Base-by-base conservation (phyloP, 179 eudicot genomes). In the Heliamphora pulchella region DNA sequence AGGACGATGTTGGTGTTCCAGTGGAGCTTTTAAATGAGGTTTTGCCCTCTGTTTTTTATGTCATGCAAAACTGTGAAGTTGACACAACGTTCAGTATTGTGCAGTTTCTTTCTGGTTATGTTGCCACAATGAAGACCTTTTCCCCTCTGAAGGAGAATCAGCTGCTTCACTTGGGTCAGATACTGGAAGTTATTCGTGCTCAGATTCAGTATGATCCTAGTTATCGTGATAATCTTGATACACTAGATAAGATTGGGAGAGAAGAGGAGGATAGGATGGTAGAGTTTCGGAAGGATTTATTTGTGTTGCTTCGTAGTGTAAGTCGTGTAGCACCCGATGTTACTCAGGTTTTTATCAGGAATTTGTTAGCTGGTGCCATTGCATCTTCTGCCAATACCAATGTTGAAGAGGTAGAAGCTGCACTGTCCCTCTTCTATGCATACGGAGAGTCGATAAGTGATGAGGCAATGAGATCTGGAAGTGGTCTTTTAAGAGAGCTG, bases 261-360 rank as follows among this genome's bases (percentile, higher is more conserved):
- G 98, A 94, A 84, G 99, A 96, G 82, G 98, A 94, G 86, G 99
- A 92, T 54, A 89, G 97, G 88, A 92, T 96, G 99, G 81, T 84
- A 58, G 98, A 96, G 81, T 89, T 87, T 80, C 85, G 98, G 81
- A 96, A 94, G 80, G 97, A 96, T 85, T 85, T 94, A 59, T 78
- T 94, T 76, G 96, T 94, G 57, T 81, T 94, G 73, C 89, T 96
- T 63, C 97, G 99, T 46, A 89, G 79, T 86, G 90, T 96, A 63
- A 95, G 94, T 31, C 98, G 98, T 85, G 97, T 90, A 55, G 96
- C 98, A 74, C 97, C 99, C 46, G 96, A 91, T 81, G 92, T 91
- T 44, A 92, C 97, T 31, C 97, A 92, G 50, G 31, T 86, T 58
- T 96, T 92, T 79, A 94, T 96, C 67, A 85, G 91, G 67, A 91